phyloP scores from a whole-genome alignment of 2,329 filamentous ascomycete species.

The Penicillium brevicompactum region DNA sequence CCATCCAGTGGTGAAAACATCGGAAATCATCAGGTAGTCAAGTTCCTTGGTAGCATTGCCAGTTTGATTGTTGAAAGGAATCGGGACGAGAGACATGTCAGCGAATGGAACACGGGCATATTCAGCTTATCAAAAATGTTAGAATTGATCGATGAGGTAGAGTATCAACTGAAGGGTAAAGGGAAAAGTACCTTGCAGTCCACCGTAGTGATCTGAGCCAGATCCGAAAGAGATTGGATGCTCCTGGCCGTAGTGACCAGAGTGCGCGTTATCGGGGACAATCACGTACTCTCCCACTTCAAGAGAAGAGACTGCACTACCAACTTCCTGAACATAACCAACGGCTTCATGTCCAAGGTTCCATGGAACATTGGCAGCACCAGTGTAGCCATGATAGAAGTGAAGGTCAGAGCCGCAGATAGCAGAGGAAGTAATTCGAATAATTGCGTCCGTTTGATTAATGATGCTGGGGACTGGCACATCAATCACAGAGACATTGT shows the following conservation, averaged over 20 bases:
- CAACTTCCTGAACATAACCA: slow-evolving; percentile 23
- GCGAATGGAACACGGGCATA: slow-evolving; percentile 22
- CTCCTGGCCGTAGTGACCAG: too few relatives aligned
- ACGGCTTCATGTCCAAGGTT: slow-evolving; percentile 27
- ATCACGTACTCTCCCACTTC: too few relatives aligned
- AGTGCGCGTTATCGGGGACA: too few relatives aligned
- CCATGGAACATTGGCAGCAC: slow-evolving; percentile 25
- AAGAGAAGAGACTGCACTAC: neutral
- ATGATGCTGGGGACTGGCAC: neutral
- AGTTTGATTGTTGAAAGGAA: neutral
- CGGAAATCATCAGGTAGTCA: slow-evolving; percentile 25
- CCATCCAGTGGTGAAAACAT: slow-evolving; percentile 47
- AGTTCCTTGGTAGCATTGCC: slow-evolving; percentile 18
- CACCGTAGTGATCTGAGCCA: neutral
- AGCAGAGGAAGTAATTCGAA: slow-evolving; percentile 36
- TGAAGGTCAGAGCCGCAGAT: slow-evolving; percentile 42
- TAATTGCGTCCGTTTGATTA: slow-evolving; percentile 34
- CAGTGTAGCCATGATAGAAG: slow-evolving; percentile 31
- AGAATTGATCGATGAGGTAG: neutral
- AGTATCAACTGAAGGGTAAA: neutral
- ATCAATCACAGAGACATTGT: neutral
- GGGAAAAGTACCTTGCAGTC: slow-evolving; percentile 13
- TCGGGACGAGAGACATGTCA: slow-evolving; percentile 5
- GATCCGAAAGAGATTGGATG: too few relatives aligned
- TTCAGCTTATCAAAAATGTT: slow-evolving; percentile 14